Evolutionary conservation across 2,329 filamentous ascomycete species (phyloP).

Genomic region (Teratosphaeria zuluensis): DNA sequence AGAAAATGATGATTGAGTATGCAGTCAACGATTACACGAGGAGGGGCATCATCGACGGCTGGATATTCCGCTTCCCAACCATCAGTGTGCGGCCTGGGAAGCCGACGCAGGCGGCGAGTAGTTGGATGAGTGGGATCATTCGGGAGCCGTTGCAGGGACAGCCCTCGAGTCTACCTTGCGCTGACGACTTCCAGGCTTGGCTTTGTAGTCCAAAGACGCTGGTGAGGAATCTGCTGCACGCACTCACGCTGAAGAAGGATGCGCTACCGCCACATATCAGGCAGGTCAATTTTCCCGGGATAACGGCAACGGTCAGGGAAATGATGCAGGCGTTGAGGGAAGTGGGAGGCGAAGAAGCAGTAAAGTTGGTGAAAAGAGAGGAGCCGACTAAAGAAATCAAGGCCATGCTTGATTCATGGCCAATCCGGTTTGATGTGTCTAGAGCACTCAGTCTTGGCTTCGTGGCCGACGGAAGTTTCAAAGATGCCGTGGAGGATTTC

Average conservation of each 20-base stretch:
- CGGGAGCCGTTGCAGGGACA: constrained; percentile 42
- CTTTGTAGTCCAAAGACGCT: constrained; percentile 47
- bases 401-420: constrained; percentile 48
- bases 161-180: constrained; percentile 43
- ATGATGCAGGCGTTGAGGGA: constrained; percentile 48
- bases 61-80: constrained; percentile 39
- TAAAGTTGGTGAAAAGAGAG: constrained; percentile 42
- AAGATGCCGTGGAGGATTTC: constrained; percentile 38
- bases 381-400: constrained; percentile 41
- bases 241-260: constrained; percentile 40
- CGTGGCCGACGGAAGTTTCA: constrained; percentile 38
- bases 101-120: constrained; percentile 42
- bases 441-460: constrained; percentile 47
- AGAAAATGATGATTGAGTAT: constrained; percentile 43
- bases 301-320: constrained; percentile 44
- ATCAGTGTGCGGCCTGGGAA: constrained; percentile 43
- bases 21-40: constrained; percentile 44
- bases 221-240: constrained; percentile 45
- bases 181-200: constrained; percentile 46
- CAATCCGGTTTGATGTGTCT: constrained; percentile 45
- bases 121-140: constrained; percentile 45
- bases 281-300: constrained; percentile 46
- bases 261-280: constrained; percentile 40
- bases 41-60: constrained; percentile 38
- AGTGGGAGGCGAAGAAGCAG: constrained; percentile 44